Evolutionary conservation across 495 filamentous ascomycete genomes (phyloP).

Genomic region (Hyaloscypha bicolor): DNA sequence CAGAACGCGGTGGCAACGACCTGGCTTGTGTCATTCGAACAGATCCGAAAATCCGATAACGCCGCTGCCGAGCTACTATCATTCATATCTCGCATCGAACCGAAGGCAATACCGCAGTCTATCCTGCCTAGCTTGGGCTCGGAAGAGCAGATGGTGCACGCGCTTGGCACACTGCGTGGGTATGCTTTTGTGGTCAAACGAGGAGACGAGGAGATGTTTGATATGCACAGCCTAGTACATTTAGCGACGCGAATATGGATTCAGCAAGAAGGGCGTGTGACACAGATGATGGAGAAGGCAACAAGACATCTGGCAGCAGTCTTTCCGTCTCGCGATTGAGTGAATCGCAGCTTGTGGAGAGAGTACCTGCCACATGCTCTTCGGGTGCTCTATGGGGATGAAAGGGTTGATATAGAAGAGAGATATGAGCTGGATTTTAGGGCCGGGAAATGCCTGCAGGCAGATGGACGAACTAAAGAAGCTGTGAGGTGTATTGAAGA

Average conservation of each 20-base stretch:
- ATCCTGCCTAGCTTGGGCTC: constrained; percentile 13
- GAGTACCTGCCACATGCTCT: constrained; percentile 37
- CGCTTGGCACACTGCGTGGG: constrained; percentile 43
- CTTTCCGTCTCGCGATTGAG: constrained; percentile 21
- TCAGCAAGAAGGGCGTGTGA: constrained; percentile 20
- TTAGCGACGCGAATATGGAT: constrained; percentile 48
- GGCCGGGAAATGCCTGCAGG: constrained; percentile 26
- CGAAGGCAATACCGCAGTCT: constrained; percentile 37
- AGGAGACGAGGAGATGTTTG: constrained; percentile 28
- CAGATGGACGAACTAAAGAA: constrained; percentile 37
- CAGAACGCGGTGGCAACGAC: constrained; percentile 57
- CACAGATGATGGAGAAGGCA: constrained; percentile 23
- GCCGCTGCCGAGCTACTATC: constrained; percentile 42
- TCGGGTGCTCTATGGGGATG: constrained; percentile 24
- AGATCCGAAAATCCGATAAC: constrained; percentile 40
- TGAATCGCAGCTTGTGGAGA: constrained; percentile 30
- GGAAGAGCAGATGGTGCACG: constrained; percentile 34
- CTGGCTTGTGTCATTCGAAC: constrained; percentile 55
- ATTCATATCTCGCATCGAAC: constrained; percentile 36
- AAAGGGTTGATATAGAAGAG: constrained; percentile 16
- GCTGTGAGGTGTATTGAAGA: constrained; percentile 33
- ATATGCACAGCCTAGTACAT: constrained; percentile 51
- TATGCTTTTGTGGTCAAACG: constrained; percentile 44
- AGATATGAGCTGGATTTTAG: constrained; percentile 24
- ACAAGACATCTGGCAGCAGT: constrained; percentile 29